Percentiles rank a stretch among this genome's conserved stretches.
These are phyloP conservation scores for Suillus fuscotomentosus DNA, from an alignment of 768 basidiomycete species.

Conservation along the genomic window DNA sequence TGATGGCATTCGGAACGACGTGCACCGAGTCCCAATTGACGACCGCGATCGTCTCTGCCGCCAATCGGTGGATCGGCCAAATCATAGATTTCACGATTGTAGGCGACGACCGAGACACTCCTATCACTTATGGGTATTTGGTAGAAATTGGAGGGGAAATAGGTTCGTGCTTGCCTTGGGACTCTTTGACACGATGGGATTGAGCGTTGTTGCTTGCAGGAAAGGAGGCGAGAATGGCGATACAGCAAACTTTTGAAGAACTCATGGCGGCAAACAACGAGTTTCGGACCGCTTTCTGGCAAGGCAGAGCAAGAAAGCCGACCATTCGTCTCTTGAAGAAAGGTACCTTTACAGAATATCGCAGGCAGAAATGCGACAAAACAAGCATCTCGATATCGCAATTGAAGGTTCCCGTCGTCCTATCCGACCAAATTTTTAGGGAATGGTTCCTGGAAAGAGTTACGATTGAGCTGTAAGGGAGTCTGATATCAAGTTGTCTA, in stretches of 20 bases:
- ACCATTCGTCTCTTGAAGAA: conserved; percentile 9
- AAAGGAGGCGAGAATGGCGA: neutral
- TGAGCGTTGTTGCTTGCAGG: neutral
- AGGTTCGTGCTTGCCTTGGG: neutral
- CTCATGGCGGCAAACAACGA: neutral
- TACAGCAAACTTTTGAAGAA: neutral
- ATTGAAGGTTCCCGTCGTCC: conserved; percentile 9
- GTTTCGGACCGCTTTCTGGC: neutral
- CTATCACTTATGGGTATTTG: conserved; percentile 12
- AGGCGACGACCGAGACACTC: conserved; percentile 16
- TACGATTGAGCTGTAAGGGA: conserved; percentile 10
- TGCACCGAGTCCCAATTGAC: conserved; percentile 19
- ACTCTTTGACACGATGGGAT: neutral
- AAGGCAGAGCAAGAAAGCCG: conserved; percentile 1
- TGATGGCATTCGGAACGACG: neutral
- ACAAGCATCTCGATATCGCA: neutral
- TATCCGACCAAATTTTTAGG: neutral
- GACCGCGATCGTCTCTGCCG: conserved; percentile 11
- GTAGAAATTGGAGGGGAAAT: conserved; percentile 7
- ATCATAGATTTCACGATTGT: conserved; percentile 22
- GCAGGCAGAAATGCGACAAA: neutral
- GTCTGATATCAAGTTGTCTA: neutral
- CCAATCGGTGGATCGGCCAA: conserved; percentile 14
- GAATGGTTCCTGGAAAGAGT: conserved; percentile 22
- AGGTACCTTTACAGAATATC: conserved; percentile 7